Evolutionary conservation across 2,329 filamentous ascomycete species (phyloP), one percentile per base, ranked within the genome.

Genomic region (Dothideomycetes sp.): DNA sequence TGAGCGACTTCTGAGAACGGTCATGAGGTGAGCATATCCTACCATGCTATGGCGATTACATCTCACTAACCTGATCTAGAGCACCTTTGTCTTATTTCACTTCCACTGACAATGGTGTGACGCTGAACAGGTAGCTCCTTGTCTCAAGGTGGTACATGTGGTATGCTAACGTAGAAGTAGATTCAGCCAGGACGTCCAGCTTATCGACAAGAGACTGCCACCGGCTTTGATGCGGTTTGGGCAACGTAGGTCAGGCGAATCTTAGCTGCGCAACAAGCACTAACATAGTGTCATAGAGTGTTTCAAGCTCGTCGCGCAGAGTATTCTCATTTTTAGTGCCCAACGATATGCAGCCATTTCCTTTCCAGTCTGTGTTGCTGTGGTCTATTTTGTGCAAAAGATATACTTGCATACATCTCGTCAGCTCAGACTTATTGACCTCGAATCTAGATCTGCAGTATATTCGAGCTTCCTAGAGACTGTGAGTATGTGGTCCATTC

Each of bases 371-470:
- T 49, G 65, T 2, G 41, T 58, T 7, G 42, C 53, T 2, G 50
- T 50, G 2, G 49, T 69, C 18, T 69, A 61, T 43, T 38, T 55
- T 34, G 56, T 70, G 5, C 66, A 70, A 42, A 59, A 52, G 36
- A 60, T 63, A 49, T 71, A 71, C 44, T 59, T 70, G 3, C 61
- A 58, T 11, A 69, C 66, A 5, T 66, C 64, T 4, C 59, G 67
- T 2, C 66, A 69, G 44, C 48, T 71, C 5, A 63, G 73, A 36
- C 61, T 72, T 19, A 55, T 75, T 5, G 72, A 76, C 47, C 58
- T 75, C 0, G 71, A 75, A 49, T 57, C 62, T 17, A 66, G 68
- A 42, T 61, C 63, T 0, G 66, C 68, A 1, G 56, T 74, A 1
- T 69, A 68, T 46, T 36, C 38, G 10, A 37, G 31, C 12, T 32